phyloP scores from a whole-genome alignment of 345 rosid genomes.

The Nasturtium officinale region DNA sequence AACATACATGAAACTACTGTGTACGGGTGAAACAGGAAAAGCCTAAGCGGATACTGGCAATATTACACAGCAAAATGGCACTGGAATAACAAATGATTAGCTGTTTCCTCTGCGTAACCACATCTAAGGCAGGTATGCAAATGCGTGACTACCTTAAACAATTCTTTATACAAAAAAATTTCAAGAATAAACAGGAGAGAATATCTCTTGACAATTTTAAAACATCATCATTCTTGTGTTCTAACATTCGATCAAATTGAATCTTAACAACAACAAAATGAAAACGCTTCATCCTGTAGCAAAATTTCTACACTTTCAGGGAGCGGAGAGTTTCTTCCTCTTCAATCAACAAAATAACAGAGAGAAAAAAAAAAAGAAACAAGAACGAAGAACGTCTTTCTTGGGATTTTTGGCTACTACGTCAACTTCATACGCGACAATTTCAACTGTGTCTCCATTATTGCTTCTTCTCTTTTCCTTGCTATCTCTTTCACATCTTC shows the following conservation, averaged over 20 bases:
- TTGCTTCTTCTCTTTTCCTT: constrained; percentile 69
- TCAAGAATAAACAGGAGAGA: not conserved
- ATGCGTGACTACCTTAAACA: not conserved
- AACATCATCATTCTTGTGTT: not conserved
- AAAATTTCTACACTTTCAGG: constrained; percentile 51
- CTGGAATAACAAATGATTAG: too few relatives aligned
- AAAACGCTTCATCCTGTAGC: constrained; percentile 27
- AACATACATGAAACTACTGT: not conserved
- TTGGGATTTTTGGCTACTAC: constrained; percentile 14
- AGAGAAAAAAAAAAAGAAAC: not conserved
- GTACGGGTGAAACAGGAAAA: not conserved
- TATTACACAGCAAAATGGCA: too few relatives aligned
- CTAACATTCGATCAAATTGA: constrained; percentile 2
- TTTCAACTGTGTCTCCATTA: constrained; percentile 55
- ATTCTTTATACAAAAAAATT: not conserved
- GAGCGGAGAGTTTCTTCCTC: constrained; percentile 20
- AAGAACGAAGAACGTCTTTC: not conserved
- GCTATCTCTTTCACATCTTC: constrained; percentile 59
- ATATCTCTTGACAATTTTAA: not conserved
- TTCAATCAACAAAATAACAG: not conserved
- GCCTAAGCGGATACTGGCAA: not conserved
- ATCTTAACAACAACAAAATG: not conserved
- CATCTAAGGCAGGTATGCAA: not conserved
- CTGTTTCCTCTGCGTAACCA: not conserved
- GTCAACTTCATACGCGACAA: constrained; percentile 44